Conservation (phyloP, 352 stramenopile species). For the Peronospora belbahrii region DNA sequence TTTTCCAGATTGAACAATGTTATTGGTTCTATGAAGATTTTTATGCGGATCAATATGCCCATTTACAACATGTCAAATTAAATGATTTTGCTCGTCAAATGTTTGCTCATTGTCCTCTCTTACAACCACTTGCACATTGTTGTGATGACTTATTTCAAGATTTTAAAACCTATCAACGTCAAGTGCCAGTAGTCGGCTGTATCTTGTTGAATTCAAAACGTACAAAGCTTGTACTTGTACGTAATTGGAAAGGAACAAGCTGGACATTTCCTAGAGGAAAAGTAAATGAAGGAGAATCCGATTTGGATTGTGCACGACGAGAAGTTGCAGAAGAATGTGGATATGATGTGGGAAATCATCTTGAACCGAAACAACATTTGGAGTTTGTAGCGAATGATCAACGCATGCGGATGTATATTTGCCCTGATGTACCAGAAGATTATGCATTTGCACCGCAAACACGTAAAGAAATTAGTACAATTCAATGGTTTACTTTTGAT, state of each 20-base stretch:
- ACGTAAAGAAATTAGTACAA: slow-evolving; percentile 91
- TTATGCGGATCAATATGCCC: slow-evolving; percentile 85
- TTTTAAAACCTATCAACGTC: slow-evolving; percentile 91
- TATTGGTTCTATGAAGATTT: slow-evolving; percentile 98
- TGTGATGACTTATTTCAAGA: slow-evolving; percentile 91
- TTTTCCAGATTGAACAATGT: slow-evolving; percentile 95
- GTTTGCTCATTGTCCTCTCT: slow-evolving; percentile 87
- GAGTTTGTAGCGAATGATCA: slow-evolving; percentile 85
- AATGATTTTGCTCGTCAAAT: slow-evolving; percentile 90
- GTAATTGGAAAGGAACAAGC: slow-evolving; percentile 88
- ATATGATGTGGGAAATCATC: slow-evolving; percentile 76
- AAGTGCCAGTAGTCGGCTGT: slow-evolving; percentile 91
- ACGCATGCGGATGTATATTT: slow-evolving; percentile 90
- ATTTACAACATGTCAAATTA: slow-evolving; percentile 88
- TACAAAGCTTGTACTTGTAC: slow-evolving; percentile 87
- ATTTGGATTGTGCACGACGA: slow-evolving; percentile 81
- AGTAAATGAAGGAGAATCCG: slow-evolving; percentile 89
- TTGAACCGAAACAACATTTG: slow-evolving; percentile 75
- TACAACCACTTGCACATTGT: slow-evolving; percentile 72
- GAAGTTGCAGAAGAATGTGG: slow-evolving; percentile 91
- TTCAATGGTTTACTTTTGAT: slow-evolving; percentile 88
- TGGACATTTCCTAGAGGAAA: slow-evolving; percentile 91
- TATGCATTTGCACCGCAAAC: slow-evolving; percentile 91
- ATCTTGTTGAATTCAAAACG: slow-evolving; percentile 87
- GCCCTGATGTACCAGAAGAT: slow-evolving; percentile 82